Evolutionary conservation across 768 basidiomycete genomes (phyloP), one percentile per base, ranked within the genome.

Genomic region (Pisolithus orientalis): DNA sequence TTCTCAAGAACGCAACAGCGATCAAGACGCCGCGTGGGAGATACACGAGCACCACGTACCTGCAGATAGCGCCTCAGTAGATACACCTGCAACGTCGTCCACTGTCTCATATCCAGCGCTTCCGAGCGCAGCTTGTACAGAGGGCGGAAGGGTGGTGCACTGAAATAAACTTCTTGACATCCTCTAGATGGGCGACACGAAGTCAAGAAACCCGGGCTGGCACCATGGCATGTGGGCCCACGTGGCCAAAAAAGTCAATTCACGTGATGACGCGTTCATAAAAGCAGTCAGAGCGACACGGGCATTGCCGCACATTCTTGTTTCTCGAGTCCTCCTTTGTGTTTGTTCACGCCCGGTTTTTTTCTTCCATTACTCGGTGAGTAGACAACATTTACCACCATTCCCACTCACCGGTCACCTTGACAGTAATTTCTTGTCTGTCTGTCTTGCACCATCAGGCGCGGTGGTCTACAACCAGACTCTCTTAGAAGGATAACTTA

Each of bases 91-190:
- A 7, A 87, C 59, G 57, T 87, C 85, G 47, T 76, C 69, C 3
- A 80, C 59, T 6, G 75, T 80, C 60, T 80, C 76, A 59, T 84
- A 87, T 6, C 84, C 84, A 38, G 77, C 74, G 38, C 68, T 70
- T 43, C 70, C 70, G 32, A 86, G 68, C 4, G 73, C 74, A 14
- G 71, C 66, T 31, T 80, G 71, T 2, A 73, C 72, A 24, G 76
- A 68, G 8, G 69, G 64, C 3, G 81, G 72, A 13, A 84, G 71
- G 8, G 63, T 53, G 67, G 68, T 50, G 77, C 65, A 44, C 76
- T 79, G 48, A 74, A 73, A 63, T 3, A 76, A 72, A 43, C 76
- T 75, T 17, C 63, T 69, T 29, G 73, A 70, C 74, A 77, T 76
- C 39, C 28, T 42, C 32, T 6, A 34, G 34, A 34, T 13, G 28